Evolutionary conservation across 1,284 basidiomycete genomes (phyloP), one percentile per base, ranked within the genome.

Genomic region (Irpex sp.): DNA sequence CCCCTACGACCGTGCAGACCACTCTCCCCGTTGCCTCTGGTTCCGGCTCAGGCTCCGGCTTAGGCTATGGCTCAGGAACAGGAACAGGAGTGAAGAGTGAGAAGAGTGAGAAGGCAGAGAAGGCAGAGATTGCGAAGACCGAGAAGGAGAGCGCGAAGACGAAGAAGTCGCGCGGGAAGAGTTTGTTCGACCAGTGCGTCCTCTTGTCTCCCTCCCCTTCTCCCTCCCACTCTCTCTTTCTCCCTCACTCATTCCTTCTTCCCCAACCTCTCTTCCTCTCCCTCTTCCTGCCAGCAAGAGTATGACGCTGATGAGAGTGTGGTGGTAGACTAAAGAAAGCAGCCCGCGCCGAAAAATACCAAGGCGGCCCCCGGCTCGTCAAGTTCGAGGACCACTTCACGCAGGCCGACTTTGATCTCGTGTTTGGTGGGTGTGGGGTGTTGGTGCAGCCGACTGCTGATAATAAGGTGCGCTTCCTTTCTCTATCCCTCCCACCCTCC

Each of bases 321-420:
- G 21, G 6, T 50, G 9, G 21, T 5, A 78, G 77, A 35, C 61
- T 79, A 37, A 79, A 80, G 68, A 80, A 78, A 61, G 78, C 79
- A 63, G 77, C 77, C 65, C 80, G 79, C 68, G 70, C 71, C 4
- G 77, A 77, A 61, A 81, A 81, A 63, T 80, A 79, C 70, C 77
- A 79, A 67, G 76, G 78, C 47, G 63, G 69, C 0, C 13, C 67
- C 9, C 57, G 61, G 46, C 54, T 47, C 2, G 57, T 62, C 50
- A 62, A 62, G 11, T 33, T 62, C 33, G 61, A 62, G 37, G 61
- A 62, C n/a, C 61, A 62, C 39, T 62, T 62, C 57, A 43, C 61
- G 5, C 51, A 55, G 8, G 49, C 36, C 21, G 61, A 62, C 57
- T 62, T 62, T 35, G 57, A 62, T 1, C 57, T 62, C 31, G 61